These are phyloP conservation scores for Kokia cookei DNA, from an alignment of 441 rosid species.

Conservation along the genomic window DNA sequence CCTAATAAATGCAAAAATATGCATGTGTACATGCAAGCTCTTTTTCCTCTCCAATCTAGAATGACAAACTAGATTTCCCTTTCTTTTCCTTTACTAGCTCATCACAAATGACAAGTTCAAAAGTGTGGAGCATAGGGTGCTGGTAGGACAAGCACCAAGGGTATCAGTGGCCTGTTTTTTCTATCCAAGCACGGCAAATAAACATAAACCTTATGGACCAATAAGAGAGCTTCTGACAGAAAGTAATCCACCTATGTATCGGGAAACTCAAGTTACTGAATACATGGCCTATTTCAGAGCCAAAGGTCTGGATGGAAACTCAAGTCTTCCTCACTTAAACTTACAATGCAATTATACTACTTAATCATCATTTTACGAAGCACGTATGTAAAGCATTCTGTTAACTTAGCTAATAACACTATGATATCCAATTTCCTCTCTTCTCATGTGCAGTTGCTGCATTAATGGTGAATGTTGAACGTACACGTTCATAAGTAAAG, in stretches of 20 bases:
- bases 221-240: slow-evolving; percentile 50
- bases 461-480: neutral
- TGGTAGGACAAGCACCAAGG: slow-evolving; percentile 34
- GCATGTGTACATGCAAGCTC: neutral
- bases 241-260: slow-evolving; percentile 46
- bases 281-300: slow-evolving; percentile 17
- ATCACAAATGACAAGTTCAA: slow-evolving; percentile 42
- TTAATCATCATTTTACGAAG: neutral
- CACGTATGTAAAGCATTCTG: neutral
- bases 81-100: slow-evolving; percentile 24
- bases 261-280: slow-evolving; percentile 29
- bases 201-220: slow-evolving; percentile 34
- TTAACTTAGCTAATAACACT: neutral
- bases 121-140: slow-evolving; percentile 54
- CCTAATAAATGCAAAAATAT: neutral
- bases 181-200: slow-evolving; percentile 11
- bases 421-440: neutral
- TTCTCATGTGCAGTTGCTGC: neutral
- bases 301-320: slow-evolving; percentile 46
- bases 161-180: slow-evolving; percentile 51
- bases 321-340: slow-evolving; percentile 30
- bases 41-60: neutral
- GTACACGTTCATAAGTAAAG: neutral
- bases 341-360: slow-evolving; percentile 5
- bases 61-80: neutral